phyloP scores from a whole-genome alignment of 2,329 filamentous ascomycete genomes.

The Metarhizium anisopliae region DNA sequence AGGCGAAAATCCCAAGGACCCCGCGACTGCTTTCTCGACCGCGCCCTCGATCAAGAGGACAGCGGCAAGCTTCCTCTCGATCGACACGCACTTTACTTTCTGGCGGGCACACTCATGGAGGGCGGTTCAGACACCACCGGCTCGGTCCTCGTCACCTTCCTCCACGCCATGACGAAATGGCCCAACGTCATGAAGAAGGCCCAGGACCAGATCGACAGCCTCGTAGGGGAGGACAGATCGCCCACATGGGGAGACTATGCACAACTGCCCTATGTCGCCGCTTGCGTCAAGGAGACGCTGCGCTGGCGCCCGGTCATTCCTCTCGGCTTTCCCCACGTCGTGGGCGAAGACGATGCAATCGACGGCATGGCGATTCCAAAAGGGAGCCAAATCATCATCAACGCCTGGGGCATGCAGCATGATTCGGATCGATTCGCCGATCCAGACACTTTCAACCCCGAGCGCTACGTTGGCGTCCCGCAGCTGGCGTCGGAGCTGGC shows the following conservation, averaged over 20 bases:
- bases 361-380: conserved; percentile 31
- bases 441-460: conserved; percentile 21
- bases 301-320: conserved; percentile 31
- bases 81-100: conserved; percentile 27
- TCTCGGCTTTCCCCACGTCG: conserved; percentile 25
- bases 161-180: conserved; percentile 33
- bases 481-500: conserved; percentile 20
- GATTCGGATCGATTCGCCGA: conserved; percentile 14
- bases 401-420: conserved; percentile 23
- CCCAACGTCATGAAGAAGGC: conserved; percentile 28
- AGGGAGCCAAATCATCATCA: conserved; percentile 27
- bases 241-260: conserved; percentile 28
- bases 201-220: conserved; percentile 29
- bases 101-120: conserved; percentile 20
- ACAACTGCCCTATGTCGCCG: conserved; percentile 30
- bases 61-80: conserved; percentile 15
- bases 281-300: conserved; percentile 31
- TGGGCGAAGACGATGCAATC: conserved; percentile 27
- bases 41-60: conserved; percentile 27
- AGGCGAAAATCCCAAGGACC: conserved; percentile 18
- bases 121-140: conserved; percentile 28
- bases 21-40: conserved; percentile 28
- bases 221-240: conserved; percentile 24
- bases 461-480: conserved; percentile 16
- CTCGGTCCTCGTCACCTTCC: conserved; percentile 24